Evolutionary conservation across 179 eudicot species (phyloP).

Genomic region (Heliamphora pulchella): DNA sequence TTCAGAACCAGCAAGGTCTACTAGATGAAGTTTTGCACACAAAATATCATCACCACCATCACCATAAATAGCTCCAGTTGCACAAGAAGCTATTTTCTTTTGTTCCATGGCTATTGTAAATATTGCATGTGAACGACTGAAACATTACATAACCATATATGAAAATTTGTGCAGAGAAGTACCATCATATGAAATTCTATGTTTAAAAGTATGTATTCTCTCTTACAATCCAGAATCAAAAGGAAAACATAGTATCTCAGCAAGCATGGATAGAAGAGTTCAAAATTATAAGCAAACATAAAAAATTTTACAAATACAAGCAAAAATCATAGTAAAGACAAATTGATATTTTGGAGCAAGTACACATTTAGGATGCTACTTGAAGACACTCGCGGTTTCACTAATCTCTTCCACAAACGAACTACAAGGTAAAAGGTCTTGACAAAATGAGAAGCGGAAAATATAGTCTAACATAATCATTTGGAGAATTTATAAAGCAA

Average conservation of each 20-base stretch:
- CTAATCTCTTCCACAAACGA: not conserved
- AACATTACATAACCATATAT: slow-evolving; percentile 7
- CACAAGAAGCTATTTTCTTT: slow-evolving; percentile 39
- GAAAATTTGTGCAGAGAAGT: not conserved
- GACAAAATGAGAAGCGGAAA: not conserved
- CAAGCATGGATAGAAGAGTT: not conserved
- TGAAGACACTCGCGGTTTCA: not conserved
- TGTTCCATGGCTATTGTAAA: slow-evolving; percentile 95
- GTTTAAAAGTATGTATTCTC: not conserved
- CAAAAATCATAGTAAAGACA: not conserved
- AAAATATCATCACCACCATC: slow-evolving; percentile 66
- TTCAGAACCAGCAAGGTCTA: slow-evolving; percentile 98
- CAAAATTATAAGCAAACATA: not conserved
- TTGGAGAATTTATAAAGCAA: not conserved
- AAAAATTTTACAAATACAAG: not conserved
- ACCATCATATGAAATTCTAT: not conserved
- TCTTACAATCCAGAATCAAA: not conserved
- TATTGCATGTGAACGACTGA: slow-evolving; percentile 97
- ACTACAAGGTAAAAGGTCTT: not conserved
- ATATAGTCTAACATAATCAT: not conserved
- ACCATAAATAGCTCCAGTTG: slow-evolving; percentile 33
- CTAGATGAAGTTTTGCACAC: slow-evolving; percentile 83
- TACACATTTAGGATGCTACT: not conserved
- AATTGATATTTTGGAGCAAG: not conserved
- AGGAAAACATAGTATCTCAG: not conserved